phyloP scores from a whole-genome alignment of 176 grass and related monocot species.

The Musa troglodytarum region DNA sequence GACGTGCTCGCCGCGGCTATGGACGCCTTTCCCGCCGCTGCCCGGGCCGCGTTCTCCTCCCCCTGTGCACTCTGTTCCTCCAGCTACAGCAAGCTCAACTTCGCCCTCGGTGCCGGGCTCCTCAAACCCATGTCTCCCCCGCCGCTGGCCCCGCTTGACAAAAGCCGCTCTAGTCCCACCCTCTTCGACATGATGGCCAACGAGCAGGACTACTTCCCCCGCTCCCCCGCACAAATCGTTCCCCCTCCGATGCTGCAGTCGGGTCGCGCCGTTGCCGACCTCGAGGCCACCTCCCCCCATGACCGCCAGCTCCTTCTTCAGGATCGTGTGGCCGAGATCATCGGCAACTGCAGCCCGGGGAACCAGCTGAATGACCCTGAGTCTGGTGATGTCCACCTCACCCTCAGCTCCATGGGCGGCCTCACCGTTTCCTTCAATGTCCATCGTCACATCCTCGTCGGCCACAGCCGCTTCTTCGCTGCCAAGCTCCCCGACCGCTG shows the following conservation, averaged over 20 bases:
- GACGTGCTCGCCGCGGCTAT: background rate
- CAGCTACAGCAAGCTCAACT: slow-evolving; percentile 96
- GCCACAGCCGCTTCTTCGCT: slow-evolving; percentile 89
- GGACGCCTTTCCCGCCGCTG: background rate
- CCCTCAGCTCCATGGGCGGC: slow-evolving; percentile 72
- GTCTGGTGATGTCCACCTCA: slow-evolving; percentile 83
- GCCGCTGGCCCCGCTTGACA: slow-evolving; percentile 63
- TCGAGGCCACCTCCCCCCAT: slow-evolving; percentile 35
- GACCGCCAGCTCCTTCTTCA: slow-evolving; percentile 67
- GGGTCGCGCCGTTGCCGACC: slow-evolving; percentile 15
- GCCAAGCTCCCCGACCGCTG: slow-evolving; percentile 85
- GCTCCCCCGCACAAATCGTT: slow-evolving; percentile 7
- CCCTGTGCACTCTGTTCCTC: slow-evolving; percentile 37
- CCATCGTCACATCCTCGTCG: slow-evolving; percentile 80
- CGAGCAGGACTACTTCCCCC: slow-evolving; percentile 88
- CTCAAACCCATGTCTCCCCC: slow-evolving; percentile 96
- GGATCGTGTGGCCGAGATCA: slow-evolving; percentile 70
- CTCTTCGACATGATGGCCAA: slow-evolving; percentile 98
- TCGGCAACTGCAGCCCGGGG: slow-evolving; percentile 81
- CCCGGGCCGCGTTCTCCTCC: background rate
- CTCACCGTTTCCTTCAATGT: slow-evolving; percentile 66
- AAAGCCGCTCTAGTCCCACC: slow-evolving; percentile 86
- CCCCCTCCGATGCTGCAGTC: slow-evolving; percentile 9
- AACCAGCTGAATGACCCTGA: slow-evolving; percentile 82
- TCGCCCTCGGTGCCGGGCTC: slow-evolving; percentile 82